phyloP scores from a whole-genome alignment of 805 yeast species.

The Saccharomycopsis synnaedendra region DNA sequence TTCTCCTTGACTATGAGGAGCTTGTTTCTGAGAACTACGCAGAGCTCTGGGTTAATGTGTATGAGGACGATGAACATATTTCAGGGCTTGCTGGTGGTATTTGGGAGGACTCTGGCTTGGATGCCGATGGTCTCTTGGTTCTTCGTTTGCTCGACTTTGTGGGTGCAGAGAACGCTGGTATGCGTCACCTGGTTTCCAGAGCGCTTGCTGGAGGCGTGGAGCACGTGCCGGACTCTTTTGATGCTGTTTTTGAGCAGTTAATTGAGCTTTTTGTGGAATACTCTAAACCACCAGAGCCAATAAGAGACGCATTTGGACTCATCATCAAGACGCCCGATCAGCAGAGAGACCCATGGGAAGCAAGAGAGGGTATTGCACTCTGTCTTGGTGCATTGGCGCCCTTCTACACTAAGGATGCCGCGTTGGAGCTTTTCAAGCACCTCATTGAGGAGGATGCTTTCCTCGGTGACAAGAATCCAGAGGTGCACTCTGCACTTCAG shows the following conservation, averaged over 20 bases:
- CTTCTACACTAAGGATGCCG: conserved; percentile 28
- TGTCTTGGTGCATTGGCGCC: conserved; percentile 46
- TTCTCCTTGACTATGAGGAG: conserved; percentile 40
- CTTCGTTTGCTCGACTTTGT: conserved; percentile 36
- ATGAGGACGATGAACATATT: conserved; percentile 56
- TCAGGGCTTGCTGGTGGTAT: conserved; percentile 64
- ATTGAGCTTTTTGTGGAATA: conserved; percentile 45
- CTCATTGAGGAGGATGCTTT: conserved; percentile 40
- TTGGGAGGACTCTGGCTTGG: conserved; percentile 69
- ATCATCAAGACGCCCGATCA: conserved; percentile 48
- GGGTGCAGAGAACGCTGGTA: conserved; percentile 46
- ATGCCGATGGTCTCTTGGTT: conserved; percentile 35
- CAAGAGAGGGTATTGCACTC: conserved; percentile 71
- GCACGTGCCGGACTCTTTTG: conserved; percentile 15
- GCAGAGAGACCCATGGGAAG: conserved; percentile 73
- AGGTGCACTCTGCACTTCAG: conserved; percentile 73
- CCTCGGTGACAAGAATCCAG: conserved; percentile 59
- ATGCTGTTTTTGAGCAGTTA: conserved; percentile 31
- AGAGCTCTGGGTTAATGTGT: conserved; percentile 70
- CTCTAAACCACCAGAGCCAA: conserved; percentile 66
- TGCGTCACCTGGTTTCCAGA: conserved; percentile 62
- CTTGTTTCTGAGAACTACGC: conserved; percentile 33
- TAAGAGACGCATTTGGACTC: conserved; percentile 71
- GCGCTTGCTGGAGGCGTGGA: conserved; percentile 52
- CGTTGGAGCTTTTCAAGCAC: conserved; percentile 54